Percentiles rank a stretch among this genome's conserved stretches.
Evolutionary conservation across 305 asterid species (phyloP).

Genomic region (Solanum hybrid): DNA sequence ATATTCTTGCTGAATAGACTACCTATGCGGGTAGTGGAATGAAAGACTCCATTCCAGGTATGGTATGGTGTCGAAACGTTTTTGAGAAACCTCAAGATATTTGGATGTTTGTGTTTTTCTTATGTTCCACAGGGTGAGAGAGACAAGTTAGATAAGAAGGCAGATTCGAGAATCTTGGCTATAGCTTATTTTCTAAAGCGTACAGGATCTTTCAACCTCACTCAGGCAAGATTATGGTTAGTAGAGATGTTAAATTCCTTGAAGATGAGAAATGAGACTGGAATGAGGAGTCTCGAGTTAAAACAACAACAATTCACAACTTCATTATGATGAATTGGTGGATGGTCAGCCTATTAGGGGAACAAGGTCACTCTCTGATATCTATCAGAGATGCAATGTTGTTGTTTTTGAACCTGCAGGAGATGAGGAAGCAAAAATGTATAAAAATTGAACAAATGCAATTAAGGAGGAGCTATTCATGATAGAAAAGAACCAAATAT

Average conservation of each 20-base stretch:
- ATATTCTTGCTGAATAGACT: background rate
- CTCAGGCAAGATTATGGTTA: background rate
- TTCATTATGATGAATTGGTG: background rate
- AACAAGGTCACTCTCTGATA: background rate
- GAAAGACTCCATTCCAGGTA: background rate
- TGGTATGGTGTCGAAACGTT: background rate
- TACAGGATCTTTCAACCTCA: background rate
- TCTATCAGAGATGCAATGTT: background rate
- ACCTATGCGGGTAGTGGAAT: no score
- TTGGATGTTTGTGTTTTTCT: no score
- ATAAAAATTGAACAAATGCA: background rate
- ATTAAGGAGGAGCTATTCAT: background rate
- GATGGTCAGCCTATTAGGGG: background rate
- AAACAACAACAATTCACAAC: background rate
- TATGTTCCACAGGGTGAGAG: background rate
- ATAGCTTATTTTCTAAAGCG: no score
- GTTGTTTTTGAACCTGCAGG: background rate
- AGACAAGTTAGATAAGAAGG: background rate
- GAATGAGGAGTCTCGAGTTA: background rate
- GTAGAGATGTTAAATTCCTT: background rate
- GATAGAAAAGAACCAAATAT: background rate
- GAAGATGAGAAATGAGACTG: background rate
- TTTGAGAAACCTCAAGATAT: background rate
- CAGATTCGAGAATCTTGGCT: background rate
- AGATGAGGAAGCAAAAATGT: background rate